These are phyloP conservation scores for Phytopythium kandeliae DNA, from an alignment of 352 stramenopile genomes.

Conservation along the genomic window DNA sequence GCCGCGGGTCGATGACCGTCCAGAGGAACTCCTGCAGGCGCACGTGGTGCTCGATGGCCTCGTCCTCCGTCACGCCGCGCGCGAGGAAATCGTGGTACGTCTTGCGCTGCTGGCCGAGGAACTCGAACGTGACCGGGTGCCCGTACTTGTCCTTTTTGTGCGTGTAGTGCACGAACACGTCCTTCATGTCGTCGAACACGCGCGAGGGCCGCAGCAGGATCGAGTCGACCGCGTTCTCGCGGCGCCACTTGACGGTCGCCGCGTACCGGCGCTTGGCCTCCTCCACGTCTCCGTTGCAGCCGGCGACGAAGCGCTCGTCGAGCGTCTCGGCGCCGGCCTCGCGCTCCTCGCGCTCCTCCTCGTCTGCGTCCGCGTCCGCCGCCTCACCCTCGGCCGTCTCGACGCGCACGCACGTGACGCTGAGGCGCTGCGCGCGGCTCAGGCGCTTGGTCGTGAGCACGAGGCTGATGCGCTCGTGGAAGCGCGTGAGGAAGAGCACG, in stretches of 20 bases:
- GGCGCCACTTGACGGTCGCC: slow-evolving; percentile 58
- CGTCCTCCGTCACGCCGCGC: slow-evolving; percentile 47
- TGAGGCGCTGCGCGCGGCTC: slow-evolving; percentile 25
- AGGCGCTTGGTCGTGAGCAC: slow-evolving; percentile 45
- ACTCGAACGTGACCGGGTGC: slow-evolving; percentile 51
- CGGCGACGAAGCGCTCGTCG: slow-evolving; percentile 56
- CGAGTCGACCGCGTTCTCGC: slow-evolving; percentile 63
- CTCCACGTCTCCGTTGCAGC: slow-evolving; percentile 61
- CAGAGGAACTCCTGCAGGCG: slow-evolving; percentile 68
- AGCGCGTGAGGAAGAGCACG: slow-evolving; percentile 46
- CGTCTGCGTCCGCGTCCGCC: slow-evolving; percentile 11
- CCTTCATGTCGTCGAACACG: slow-evolving; percentile 61
- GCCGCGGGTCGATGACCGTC: slow-evolving; percentile 55
- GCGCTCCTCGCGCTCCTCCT: slow-evolving; percentile 38
- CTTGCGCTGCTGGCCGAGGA: slow-evolving; percentile 55
- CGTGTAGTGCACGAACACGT: slow-evolving; percentile 46
- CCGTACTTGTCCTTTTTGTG: slow-evolving; percentile 67
- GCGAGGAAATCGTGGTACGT: slow-evolving; percentile 47
- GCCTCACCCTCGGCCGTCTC: slow-evolving; percentile 38
- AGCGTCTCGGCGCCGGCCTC: slow-evolving; percentile 14
- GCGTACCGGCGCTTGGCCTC: slow-evolving; percentile 60
- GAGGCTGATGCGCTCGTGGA: slow-evolving; percentile 48
- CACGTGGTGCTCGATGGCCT: slow-evolving; percentile 59
- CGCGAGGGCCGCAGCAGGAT: slow-evolving; percentile 51
- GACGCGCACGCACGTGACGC: slow-evolving; percentile 34